phyloP scores from a whole-genome alignment of 257 asterid genomes.

The Solanum chaucha region DNA sequence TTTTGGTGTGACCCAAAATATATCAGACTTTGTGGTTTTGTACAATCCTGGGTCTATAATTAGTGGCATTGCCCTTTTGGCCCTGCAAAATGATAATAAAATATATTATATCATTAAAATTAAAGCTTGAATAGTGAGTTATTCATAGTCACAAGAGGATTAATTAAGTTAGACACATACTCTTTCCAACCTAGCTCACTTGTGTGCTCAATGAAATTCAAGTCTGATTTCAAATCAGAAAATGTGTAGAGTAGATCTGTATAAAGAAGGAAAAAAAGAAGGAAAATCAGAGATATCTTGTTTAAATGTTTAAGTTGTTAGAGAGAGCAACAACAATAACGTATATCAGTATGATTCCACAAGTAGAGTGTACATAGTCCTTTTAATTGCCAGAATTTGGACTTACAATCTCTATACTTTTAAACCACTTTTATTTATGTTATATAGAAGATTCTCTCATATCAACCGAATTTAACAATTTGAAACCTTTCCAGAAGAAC shows the following conservation, averaged over 20 bases:
- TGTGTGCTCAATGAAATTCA: slow-evolving; percentile 38
- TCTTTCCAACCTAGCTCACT: slow-evolving; percentile 42
- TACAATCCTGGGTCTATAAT: slow-evolving; percentile 42
- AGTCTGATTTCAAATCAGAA: slow-evolving; percentile 19
- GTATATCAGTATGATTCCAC: background rate
- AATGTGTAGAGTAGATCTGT: slow-evolving; percentile 34
- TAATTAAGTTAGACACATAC: slow-evolving; percentile 11
- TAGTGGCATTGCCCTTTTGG: slow-evolving; percentile 33
- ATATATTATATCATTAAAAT: background rate
- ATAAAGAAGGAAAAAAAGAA: background rate
- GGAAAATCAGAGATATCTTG: background rate
- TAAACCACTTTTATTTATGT: background rate
- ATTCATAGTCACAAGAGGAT: background rate
- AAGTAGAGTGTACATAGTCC: accelerated
- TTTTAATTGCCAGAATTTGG: background rate
- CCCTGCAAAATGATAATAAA: slow-evolving; percentile 11
- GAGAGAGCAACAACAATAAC: background rate
- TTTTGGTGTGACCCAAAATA: slow-evolving; percentile 27
- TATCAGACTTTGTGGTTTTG: slow-evolving; percentile 24
- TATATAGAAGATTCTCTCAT: background rate
- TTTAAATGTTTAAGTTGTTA: background rate
- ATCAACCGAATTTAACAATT: background rate
- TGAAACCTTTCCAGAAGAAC: background rate
- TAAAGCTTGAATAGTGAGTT: background rate
- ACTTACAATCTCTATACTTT: background rate